phyloP scores from a whole-genome alignment of 257 asterid species.

The Solanum boliviense region DNA sequence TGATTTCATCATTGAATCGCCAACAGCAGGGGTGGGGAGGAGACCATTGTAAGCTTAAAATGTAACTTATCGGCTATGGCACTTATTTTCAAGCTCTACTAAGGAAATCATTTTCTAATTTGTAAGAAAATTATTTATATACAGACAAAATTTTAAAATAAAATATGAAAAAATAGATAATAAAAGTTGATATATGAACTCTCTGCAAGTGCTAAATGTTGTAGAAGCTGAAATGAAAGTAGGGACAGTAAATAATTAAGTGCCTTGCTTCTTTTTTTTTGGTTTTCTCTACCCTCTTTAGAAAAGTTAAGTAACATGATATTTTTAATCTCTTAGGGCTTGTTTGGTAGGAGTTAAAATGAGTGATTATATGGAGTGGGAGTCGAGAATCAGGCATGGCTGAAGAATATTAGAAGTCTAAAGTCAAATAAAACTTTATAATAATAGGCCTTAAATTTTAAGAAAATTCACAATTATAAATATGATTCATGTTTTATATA shows the following conservation, averaged over 20 bases:
- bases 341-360: no score
- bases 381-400: neutral
- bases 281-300: no score
- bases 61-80: no score
- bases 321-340: no score
- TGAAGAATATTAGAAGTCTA: neutral
- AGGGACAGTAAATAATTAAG: no score
- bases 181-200: no score
- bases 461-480: neutral
- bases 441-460: neutral
- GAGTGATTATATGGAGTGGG: neutral
- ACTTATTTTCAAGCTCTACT: no score
- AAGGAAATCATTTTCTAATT: no score
- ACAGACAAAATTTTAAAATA: neutral
- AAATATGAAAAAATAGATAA: neutral
- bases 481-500: neutral
- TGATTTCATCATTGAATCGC: neutral
- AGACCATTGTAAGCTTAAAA: neutral
- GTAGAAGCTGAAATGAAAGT: no score
- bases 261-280: no score
- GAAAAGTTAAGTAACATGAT: no score
- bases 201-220: no score
- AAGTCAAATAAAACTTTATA: neutral
- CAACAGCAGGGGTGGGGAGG: neutral
- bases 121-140: neutral